These are phyloP conservation scores for Pseudocercospora eumusae DNA, from an alignment of 2,329 filamentous ascomycete species.

Conservation along the genomic window DNA sequence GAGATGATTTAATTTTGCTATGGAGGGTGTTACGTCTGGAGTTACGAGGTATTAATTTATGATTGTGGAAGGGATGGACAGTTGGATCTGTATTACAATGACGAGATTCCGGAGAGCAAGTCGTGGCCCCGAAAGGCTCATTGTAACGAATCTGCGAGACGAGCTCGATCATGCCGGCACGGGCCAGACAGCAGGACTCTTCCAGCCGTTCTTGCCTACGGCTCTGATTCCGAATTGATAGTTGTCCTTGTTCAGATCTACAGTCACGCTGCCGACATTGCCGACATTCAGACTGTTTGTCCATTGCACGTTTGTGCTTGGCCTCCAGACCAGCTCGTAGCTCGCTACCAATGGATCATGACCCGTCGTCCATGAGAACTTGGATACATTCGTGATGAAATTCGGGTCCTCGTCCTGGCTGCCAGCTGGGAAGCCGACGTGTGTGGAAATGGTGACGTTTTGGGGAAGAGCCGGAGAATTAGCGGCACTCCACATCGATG, in stretches of 20 bases:
- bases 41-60: too few species aligned
- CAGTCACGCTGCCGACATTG: slow-evolving; percentile 47
- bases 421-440: slow-evolving; percentile 34
- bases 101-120: too few species aligned
- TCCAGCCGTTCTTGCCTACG: slow-evolving; percentile 54
- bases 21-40: too few species aligned
- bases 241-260: slow-evolving; percentile 59
- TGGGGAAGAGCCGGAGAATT: slow-evolving; percentile 53
- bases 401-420: slow-evolving; percentile 29
- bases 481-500: slow-evolving; percentile 57
- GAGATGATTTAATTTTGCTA: too few species aligned
- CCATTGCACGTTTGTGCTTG: slow-evolving; percentile 51
- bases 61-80: too few species aligned
- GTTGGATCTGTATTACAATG: too few species aligned
- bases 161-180: slow-evolving; percentile 40
- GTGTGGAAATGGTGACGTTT: slow-evolving; percentile 50
- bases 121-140: too few species aligned
- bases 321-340: slow-evolving; percentile 60
- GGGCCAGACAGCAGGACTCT: slow-evolving; percentile 52
- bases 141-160: too few species aligned
- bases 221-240: slow-evolving; percentile 59
- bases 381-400: slow-evolving; percentile 49
- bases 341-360: slow-evolving; percentile 46
- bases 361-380: slow-evolving; percentile 51
- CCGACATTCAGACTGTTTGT: slow-evolving; percentile 47